phyloP scores from a whole-genome alignment of 495 filamentous ascomycete species.

The Emericellopsis terricola region DNA sequence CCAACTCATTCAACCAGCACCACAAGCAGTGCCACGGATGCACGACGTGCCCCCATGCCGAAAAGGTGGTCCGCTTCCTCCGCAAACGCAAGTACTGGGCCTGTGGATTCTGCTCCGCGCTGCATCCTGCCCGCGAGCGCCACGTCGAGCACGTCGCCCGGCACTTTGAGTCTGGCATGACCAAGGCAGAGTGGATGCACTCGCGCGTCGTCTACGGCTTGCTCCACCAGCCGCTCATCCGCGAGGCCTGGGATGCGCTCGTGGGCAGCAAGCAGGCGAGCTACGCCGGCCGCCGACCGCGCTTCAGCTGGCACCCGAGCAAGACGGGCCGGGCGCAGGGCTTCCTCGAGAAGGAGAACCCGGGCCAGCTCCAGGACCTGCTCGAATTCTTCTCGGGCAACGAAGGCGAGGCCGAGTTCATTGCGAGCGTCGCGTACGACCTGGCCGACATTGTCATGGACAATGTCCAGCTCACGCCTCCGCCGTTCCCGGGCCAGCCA shows the following conservation, averaged over 20 bases:
- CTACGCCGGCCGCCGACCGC: conserved; percentile 23
- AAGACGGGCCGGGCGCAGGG: conserved; percentile 28
- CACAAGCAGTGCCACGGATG: conserved; percentile 32
- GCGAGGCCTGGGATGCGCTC: conserved; percentile 25
- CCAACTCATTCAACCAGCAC: conserved; percentile 32
- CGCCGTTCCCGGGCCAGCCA: conserved; percentile 3
- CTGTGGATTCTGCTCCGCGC: conserved; percentile 30
- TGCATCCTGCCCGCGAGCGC: conserved; percentile 25
- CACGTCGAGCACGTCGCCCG: conserved; percentile 31
- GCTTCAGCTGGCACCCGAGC: conserved; percentile 26
- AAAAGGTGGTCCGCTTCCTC: conserved; percentile 20
- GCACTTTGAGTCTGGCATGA: conserved; percentile 28
- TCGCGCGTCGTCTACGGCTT: conserved; percentile 30
- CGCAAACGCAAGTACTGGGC: conserved; percentile 17
- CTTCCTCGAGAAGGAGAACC: conserved; percentile 26
- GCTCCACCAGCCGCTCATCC: conserved; percentile 29
- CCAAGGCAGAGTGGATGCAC: conserved; percentile 29
- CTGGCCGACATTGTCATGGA: conserved; percentile 20
- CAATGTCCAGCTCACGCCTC: conserved; percentile 1
- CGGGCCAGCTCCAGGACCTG: conserved; percentile 29
- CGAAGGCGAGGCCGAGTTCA: conserved; percentile 19
- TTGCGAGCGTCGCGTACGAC: conserved; percentile 22
- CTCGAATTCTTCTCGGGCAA: conserved; percentile 28
- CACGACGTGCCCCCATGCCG: conserved; percentile 29
- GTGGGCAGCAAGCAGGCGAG: conserved; percentile 18